These are phyloP conservation scores for Colletotrichum viniferum DNA, from an alignment of 2,329 filamentous ascomycete genomes.

Conservation along the genomic window DNA sequence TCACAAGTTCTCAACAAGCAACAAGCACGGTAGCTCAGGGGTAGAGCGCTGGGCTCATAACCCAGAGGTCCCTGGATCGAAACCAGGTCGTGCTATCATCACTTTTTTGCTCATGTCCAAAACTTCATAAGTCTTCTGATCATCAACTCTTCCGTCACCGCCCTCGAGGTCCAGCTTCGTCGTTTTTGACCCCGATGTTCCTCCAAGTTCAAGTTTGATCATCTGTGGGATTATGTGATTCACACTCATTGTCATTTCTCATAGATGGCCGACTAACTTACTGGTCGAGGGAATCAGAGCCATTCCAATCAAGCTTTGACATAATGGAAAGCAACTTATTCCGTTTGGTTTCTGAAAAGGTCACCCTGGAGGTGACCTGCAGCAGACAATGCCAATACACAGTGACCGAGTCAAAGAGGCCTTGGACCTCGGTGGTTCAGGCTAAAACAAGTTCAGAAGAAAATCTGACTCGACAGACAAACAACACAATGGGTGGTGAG, in stretches of 20 bases:
- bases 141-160: fast-evolving
- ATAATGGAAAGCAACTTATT: neutral
- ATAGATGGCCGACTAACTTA: fast-evolving
- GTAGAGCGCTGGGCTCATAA: slow-evolving; percentile 16
- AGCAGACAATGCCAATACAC: neutral
- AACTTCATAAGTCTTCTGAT: no score
- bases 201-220: fast-evolving
- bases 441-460: fast-evolving
- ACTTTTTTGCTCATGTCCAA: neutral
- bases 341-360: neutral
- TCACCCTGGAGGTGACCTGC: fast-evolving
- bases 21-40: slow-evolving; percentile 7
- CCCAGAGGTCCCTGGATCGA: slow-evolving; percentile 15
- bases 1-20: neutral
- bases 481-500: fast-evolving
- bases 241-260: neutral
- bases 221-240: fast-evolving
- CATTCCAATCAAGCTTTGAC: neutral
- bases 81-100: slow-evolving; percentile 4
- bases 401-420: neutral
- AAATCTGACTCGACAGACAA: neutral
- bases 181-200: neutral
- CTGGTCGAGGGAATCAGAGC: neutral
- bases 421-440: neutral
- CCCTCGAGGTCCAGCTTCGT: neutral